Evolutionary conservation across 1,139 yeast species (phyloP).

Genomic region (Meyerozyma carpophila): DNA sequence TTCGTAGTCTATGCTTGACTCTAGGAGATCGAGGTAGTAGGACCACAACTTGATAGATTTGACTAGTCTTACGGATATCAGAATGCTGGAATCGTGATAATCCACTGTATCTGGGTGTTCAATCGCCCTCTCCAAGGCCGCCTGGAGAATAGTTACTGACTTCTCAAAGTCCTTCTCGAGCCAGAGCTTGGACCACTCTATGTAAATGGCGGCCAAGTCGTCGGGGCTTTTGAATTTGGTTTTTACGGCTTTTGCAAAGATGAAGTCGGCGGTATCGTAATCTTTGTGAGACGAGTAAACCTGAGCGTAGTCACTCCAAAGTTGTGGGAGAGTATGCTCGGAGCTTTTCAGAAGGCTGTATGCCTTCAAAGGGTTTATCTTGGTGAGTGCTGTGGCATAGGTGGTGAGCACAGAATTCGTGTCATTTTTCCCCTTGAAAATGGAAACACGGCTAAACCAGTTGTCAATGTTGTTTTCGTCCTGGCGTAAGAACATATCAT

Average conservation of each 20-base stretch:
- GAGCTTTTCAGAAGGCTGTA: constrained; percentile 16
- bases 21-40: constrained; percentile 68
- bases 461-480: constrained; percentile 55
- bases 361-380: constrained; percentile 59
- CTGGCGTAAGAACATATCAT: constrained; percentile 62
- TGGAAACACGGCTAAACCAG: constrained; percentile 61
- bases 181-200: constrained; percentile 69
- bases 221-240: constrained; percentile 62
- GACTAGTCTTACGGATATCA: constrained; percentile 57
- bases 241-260: constrained; percentile 60
- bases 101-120: constrained; percentile 12
- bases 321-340: constrained; percentile 35
- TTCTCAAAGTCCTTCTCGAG: constrained; percentile 44
- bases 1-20: constrained; percentile 44
- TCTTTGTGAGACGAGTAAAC: constrained; percentile 56
- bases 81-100: constrained; percentile 37
- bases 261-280: constrained; percentile 54
- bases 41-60: constrained; percentile 67
- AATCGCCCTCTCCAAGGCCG: constrained; percentile 30
- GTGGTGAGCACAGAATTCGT: constrained; percentile 45
- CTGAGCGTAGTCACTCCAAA: constrained; percentile 71
- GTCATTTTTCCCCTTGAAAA: constrained; percentile 28
- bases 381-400: constrained; percentile 62
- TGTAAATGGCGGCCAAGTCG: constrained; percentile 66
- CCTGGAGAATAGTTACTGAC: constrained; percentile 50